Base-by-base conservation (phyloP, 345 rosid genomes). In the Boechera divaricarpa region DNA sequence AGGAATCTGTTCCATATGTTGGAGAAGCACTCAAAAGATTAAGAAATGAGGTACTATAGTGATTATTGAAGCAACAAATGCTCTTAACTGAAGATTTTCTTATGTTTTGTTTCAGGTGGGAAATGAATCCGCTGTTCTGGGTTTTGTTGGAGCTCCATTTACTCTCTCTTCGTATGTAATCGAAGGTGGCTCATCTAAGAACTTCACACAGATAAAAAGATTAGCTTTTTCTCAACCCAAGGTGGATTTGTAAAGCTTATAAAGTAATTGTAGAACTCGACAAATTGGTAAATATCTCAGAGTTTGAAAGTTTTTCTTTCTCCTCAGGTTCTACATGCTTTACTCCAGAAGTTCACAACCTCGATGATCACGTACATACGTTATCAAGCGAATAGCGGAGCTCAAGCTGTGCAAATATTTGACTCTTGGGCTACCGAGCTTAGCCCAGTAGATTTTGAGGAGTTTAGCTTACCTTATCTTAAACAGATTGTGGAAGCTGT, bases 341-440 rank as follows among this genome's bases (percentile, higher is more conserved):
- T 95, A 75, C 99, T 95, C 51, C 71, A 87, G 74, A 95, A 89
- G 83, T 91, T 95, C 51, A 82, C 99, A 0, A 83, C 90, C 54
- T 92, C 99, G 49, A 95, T 95, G 99, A 89, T 89, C 21, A 91
- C 82, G 10, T 92, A 95, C 82, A 70, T 95, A 49, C 85, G 89
- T 47, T 95, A 88, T 78, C 97, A 92, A 85, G 94, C 97, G 0
- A 88, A 87, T 77, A 85, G 66, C 13, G 98, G 98, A 69, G 98
- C 98, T 72, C 99, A 95, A 84, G 94, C 94, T n/a, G 99, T 95
- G 47, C 98, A 95, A 59, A 91, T 95, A 57, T 95, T 92, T 48
- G 99, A 92, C 67, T 95, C 99, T 32, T 92, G 99, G 99, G 98
- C 98, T 45, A 92, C 98, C 0, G 98, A 93, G 81, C 96, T 95